Percentiles rank a stretch among this genome's conserved stretches.
Evolutionary conservation across 345 rosid species (phyloP).

Genomic region (Linum usitatissimum): DNA sequence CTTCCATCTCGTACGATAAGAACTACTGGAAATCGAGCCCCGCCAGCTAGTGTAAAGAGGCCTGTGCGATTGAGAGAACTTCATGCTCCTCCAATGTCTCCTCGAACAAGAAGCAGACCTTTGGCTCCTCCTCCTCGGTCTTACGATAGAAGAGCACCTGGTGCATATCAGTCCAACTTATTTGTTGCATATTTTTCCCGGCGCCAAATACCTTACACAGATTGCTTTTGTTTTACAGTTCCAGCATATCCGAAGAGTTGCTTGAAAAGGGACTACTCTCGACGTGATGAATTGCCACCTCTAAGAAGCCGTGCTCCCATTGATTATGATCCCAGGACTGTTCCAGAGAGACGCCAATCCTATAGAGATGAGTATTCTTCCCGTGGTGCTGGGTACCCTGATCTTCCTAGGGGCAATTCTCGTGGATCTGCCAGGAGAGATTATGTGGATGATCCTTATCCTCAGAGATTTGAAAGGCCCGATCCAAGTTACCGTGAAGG

Average conservation of each 20-base stretch:
- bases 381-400: slow-evolving; percentile 65
- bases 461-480: slow-evolving; percentile 75
- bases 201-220: not conserved
- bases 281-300: slow-evolving; percentile 74
- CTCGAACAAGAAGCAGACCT: slow-evolving; percentile 61
- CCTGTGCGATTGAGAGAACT: slow-evolving; percentile 52
- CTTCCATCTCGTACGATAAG: slow-evolving; percentile 33
- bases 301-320: slow-evolving; percentile 62
- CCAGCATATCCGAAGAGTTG: slow-evolving; percentile 63
- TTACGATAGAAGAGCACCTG: slow-evolving; percentile 76
- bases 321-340: slow-evolving; percentile 64
- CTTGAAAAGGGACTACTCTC: slow-evolving; percentile 71
- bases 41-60: slow-evolving; percentile 48
- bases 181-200: not conserved
- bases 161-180: slow-evolving; percentile 27
- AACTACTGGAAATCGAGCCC: slow-evolving; percentile 41
- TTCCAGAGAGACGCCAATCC: slow-evolving; percentile 62
- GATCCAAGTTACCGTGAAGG: slow-evolving; percentile 67
- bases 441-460: slow-evolving; percentile 64
- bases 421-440: slow-evolving; percentile 69
- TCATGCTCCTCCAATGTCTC: slow-evolving; percentile 47
- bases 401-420: slow-evolving; percentile 53
- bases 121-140: slow-evolving; percentile 65
- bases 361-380: slow-evolving; percentile 72
- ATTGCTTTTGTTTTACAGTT: slow-evolving; percentile 31